Evolutionary conservation across 257 asterid genomes (phyloP).

Genomic region (Gynochthodes officinalis): DNA sequence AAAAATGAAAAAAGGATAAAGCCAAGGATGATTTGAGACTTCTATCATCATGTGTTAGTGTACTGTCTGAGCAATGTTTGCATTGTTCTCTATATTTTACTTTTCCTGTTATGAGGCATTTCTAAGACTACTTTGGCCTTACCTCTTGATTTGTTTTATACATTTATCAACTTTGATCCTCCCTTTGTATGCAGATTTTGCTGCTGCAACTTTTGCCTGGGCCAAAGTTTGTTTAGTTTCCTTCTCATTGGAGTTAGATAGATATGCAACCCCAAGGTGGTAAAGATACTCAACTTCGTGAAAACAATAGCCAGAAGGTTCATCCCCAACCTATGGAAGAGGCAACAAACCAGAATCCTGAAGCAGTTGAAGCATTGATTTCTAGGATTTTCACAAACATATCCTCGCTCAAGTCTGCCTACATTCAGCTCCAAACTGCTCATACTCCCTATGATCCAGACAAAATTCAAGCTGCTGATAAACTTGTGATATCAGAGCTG

Average conservation of each 20-base stretch:
- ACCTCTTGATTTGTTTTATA: not conserved
- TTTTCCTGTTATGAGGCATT: not conserved
- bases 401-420: slow-evolving; percentile 87
- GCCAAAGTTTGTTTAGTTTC: slow-evolving; percentile 28
- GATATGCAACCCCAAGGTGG: slow-evolving; percentile 96
- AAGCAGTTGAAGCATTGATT: slow-evolving; percentile 86
- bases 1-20: too few relatives aligned
- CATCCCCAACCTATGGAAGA: slow-evolving; percentile 99
- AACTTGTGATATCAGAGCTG: slow-evolving; percentile 90
- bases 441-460: slow-evolving; percentile 98
- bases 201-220: slow-evolving; percentile 14
- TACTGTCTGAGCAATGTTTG: not conserved
- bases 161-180: slow-evolving; percentile 19
- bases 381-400: slow-evolving; percentile 79
- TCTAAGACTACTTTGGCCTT: not conserved
- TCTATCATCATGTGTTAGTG: too few relatives aligned
- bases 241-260: slow-evolving; percentile 56
- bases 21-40: not conserved
- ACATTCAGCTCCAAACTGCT: slow-evolving; percentile 92
- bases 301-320: slow-evolving; percentile 91
- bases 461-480: slow-evolving; percentile 95
- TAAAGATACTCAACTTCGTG: slow-evolving; percentile 91
- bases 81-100: not conserved
- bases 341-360: slow-evolving; percentile 74
- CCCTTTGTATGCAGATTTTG: slow-evolving; percentile 7